Percentiles rank a stretch among this genome's conserved stretches.
These are phyloP conservation scores for Blumeria graminis DNA, from an alignment of 2,329 filamentous ascomycete genomes.

Conservation along the genomic window DNA sequence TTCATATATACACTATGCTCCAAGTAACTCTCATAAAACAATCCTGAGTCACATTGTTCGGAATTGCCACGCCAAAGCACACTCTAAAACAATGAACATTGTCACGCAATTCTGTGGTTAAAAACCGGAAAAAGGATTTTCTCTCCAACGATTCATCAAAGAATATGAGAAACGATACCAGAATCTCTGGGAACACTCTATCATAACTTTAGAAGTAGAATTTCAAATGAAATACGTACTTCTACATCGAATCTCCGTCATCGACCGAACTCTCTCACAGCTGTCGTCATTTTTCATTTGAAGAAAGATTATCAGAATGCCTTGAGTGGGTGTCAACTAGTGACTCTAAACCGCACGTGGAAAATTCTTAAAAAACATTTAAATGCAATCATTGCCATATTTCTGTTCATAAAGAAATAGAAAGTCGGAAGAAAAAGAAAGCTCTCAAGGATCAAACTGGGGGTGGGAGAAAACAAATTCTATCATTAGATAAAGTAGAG, in stretches of 20 bases:
- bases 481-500: not conserved
- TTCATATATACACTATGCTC: not conserved
- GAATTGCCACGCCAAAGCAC: not conserved
- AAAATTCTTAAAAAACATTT: not conserved
- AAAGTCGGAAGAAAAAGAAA: not conserved
- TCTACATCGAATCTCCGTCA: not conserved
- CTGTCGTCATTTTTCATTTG: not conserved
- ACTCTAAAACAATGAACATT: too few relatives aligned
- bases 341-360: not conserved
- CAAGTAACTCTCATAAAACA: not conserved
- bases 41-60: not conserved
- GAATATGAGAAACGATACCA: too few relatives aligned
- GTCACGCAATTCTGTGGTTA: too few relatives aligned
- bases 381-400: not conserved
- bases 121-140: too few relatives aligned
- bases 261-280: not conserved
- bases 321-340: not conserved
- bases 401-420: not conserved
- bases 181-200: too few relatives aligned
- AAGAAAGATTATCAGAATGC: not conserved
- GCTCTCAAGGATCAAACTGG: not conserved
- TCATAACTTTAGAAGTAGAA: too few relatives aligned
- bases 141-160: too few relatives aligned
- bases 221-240: too few relatives aligned
- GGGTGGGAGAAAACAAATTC: not conserved